Base-by-base conservation (phyloP, 1,284 basidiomycete genomes). In the Apiotrichum akiyoshidainum region DNA sequence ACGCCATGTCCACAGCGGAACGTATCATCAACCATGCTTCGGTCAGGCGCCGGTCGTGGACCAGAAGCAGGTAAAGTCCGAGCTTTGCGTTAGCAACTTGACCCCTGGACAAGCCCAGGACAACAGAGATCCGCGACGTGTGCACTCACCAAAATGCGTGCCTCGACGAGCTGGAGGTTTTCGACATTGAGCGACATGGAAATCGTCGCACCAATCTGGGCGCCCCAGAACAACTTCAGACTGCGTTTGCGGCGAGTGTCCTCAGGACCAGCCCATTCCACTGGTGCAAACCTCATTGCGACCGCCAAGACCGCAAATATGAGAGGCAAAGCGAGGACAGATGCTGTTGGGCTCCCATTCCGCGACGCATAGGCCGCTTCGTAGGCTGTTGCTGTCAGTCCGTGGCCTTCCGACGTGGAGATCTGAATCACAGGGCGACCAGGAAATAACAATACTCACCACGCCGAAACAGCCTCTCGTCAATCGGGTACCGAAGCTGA, bases 1-100 rank as follows among this genome's bases (percentile, higher is more conserved):
- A 91, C 7, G 91, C 93, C 19, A 90, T 92, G 52, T 90, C 83
- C 10, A 96, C 86, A 46, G 91, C 92, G 7, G 90, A 89, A 57
- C 93, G 91, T 42, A 96, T 82, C 68, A 93, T 89, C 72, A 88
- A 90, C 92, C 93, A 96, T 66, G 90, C 92, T 79, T 95, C 92
- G 7, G 73, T 72, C 4, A 77, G 65, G 26, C 76, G 69, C 39
- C 75, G 64, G 45, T 78, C 77, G 54, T 77, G 75, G 58, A 78
- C 73, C 34, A 94, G 87, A 1, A 91, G 89, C 58, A 95, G 81
- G 78, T 94, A 96, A 35, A 92, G 85, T 33, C 91, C 89, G 60
- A 89, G 90, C 90, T 90, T 72, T 2, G 31, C 8, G 44, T 31
- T 19, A 42, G 17, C 3, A 17, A 50, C 22, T 35, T 19, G 14